Percentiles rank a stretch among this genome's conserved stretches.
These are phyloP conservation scores for Penicillium parvum DNA, from an alignment of 495 filamentous ascomycete species.

Conservation along the genomic window DNA sequence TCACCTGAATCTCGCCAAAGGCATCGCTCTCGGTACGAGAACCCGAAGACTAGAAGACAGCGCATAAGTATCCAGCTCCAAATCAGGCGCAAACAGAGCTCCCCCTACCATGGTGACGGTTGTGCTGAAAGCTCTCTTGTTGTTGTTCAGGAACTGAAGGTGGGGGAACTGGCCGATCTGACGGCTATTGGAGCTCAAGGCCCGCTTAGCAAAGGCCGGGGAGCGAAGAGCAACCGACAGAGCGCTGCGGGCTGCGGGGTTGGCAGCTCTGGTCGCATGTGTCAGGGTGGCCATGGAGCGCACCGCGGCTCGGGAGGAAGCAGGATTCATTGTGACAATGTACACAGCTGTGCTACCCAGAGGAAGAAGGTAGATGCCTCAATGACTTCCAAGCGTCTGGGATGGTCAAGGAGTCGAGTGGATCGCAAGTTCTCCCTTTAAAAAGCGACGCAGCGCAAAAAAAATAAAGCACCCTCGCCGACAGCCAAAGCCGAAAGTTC, in stretches of 20 bases:
- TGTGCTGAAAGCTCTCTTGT: constrained; percentile 42
- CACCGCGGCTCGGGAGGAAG: constrained; percentile 42
- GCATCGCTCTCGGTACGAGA: constrained; percentile 86
- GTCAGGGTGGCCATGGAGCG: constrained; percentile 41
- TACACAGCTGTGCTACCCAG: constrained; percentile 3
- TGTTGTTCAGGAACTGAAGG: constrained; percentile 38
- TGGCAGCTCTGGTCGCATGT: constrained; percentile 36
- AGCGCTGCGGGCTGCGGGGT: constrained; percentile 36
- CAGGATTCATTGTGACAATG: constrained; percentile 22
- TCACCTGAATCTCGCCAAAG: constrained; percentile 82
- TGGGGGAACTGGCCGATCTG: constrained; percentile 36
- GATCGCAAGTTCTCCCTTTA: constrained; percentile 12
- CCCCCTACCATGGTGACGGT: constrained; percentile 41
- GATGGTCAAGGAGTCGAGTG: constrained; percentile 6
- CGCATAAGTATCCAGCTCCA: constrained; percentile 11
- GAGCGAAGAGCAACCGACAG: constrained; percentile 27
- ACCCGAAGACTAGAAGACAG: constrained; percentile 34
- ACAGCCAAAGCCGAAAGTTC: constrained; percentile 35
- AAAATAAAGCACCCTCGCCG: constrained; percentile 12
- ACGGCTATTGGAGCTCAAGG: constrained; percentile 36
- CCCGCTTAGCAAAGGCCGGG: constrained; percentile 28
- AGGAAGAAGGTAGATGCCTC: constrained; percentile 11
- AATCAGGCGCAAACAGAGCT: neutral
- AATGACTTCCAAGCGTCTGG: constrained; percentile 9
- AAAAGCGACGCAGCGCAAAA: constrained; percentile 16